Evolutionary conservation across 441 rosid species (phyloP), one percentile per base, ranked within the genome.

Genomic region (Gossypium armourianum): DNA sequence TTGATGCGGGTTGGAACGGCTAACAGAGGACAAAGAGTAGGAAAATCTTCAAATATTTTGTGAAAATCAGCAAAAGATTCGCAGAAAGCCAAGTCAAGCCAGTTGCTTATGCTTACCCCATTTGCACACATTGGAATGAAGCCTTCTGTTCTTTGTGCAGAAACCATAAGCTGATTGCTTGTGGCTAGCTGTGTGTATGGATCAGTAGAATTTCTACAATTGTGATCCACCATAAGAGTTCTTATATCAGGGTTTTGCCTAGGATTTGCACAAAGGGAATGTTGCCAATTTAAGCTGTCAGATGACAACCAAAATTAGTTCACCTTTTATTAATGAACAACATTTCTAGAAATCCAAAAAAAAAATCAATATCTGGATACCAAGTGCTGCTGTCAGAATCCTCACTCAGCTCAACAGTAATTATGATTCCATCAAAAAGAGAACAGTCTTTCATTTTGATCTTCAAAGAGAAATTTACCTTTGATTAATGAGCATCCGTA

Each of bases 201-300:
- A 68, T 62, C 79, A 62, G 21, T 62, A 29, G 68, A 15, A 47
- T 68, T 68, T 50, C 74, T 69, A 57, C 91, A 87, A 54, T 60
- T 70, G 72, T 85, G 88, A 77, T 87, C 91, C 72, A 79, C 80
- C 49, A 82, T 81, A 65, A 85, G 82, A 75, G 87, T 85, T 65
- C 65, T 83, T 76, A 85, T 80, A 55, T 78, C 84, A 19, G 82
- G 84, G 69, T 71, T 78, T 49, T 24, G 76, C 52, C 62, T 68
- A 13, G 80, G 84, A 76, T 73, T 76, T 57, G 63, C 65, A 65
- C 84, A 81, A 29, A 73, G 78, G 3, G 82, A 75, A 72, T 84
- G 81, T 70, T 81, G 85, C 85, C 85, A 81, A 56, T 83, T 84
- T 75, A 84, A 32, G 77, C 87, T 84, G 85, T 36, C 78, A 74